Conservation (phyloP, 2,329 filamentous ascomycete species). For the Xylaria sp. region DNA sequence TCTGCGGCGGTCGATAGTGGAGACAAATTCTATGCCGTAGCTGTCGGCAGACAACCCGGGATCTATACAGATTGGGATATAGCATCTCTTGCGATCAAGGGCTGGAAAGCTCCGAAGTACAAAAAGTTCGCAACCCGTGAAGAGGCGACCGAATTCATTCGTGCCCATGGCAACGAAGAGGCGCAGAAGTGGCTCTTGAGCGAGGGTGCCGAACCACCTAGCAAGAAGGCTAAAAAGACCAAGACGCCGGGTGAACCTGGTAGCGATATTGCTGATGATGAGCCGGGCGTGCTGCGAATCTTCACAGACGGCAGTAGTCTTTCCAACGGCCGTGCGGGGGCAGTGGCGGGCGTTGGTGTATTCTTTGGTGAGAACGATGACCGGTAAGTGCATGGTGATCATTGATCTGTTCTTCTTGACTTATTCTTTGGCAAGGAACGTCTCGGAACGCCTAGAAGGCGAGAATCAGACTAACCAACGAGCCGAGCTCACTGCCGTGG, state of each 20-base stretch:
- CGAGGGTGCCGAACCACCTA: conserved; percentile 48
- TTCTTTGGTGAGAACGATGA: conserved; percentile 68
- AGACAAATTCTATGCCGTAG: conserved; percentile 68
- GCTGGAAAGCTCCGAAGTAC: conserved; percentile 75
- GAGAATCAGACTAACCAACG: conserved; percentile 90
- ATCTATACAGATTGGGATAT: conserved; percentile 74
- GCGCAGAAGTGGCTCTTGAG: conserved; percentile 56
- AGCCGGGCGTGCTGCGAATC: conserved; percentile 54
- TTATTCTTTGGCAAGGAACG: conserved; percentile 56
- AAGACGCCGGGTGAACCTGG: conserved; percentile 24
- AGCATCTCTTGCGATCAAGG: conserved; percentile 77
- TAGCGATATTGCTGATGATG: conserved; percentile 33
- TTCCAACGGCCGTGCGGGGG: conserved; percentile 65
- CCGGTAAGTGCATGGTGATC: conserved; percentile 50
- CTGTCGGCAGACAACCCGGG: conserved; percentile 66
- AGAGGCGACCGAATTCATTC: conserved; percentile 83
- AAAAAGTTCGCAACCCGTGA: conserved; percentile 73
- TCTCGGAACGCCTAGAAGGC: conserved; percentile 81
- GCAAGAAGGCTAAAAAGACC: conserved; percentile 50
- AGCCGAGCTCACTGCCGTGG: conserved; percentile 90
- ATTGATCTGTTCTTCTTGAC: conserved; percentile 28
- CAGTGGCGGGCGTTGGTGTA: conserved; percentile 70
- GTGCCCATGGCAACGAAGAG: conserved; percentile 56
- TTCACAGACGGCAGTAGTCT: conserved; percentile 73
- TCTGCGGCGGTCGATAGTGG: conserved; percentile 52